Percentiles rank a stretch among this genome's conserved stretches.
These are phyloP conservation scores for Harringtonia lauricola DNA, from an alignment of 2,329 filamentous ascomycete genomes.

Conservation along the genomic window DNA sequence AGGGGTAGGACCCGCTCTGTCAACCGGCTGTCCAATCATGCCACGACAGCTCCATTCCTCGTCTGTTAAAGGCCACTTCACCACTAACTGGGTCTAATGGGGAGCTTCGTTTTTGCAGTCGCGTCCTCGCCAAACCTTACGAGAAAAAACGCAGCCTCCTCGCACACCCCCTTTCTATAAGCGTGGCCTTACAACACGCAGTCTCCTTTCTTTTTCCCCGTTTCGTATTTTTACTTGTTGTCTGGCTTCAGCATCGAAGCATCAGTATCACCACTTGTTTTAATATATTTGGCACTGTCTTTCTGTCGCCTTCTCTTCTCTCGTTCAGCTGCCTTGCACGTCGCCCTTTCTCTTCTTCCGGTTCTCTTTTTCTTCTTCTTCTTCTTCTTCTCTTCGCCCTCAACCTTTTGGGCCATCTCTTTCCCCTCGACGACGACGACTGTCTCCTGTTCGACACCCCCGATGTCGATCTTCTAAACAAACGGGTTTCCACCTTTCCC, in stretches of 20 bases:
- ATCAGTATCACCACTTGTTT: too few relatives aligned
- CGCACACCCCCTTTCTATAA: too few relatives aligned
- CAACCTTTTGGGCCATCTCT: background rate
- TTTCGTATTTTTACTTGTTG: too few relatives aligned
- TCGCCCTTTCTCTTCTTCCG: background rate
- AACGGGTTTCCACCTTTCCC: background rate
- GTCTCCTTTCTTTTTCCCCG: too few relatives aligned
- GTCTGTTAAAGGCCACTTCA: background rate
- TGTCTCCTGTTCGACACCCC: background rate
- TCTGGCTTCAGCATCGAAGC: too few relatives aligned
- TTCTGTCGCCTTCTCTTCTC: background rate
- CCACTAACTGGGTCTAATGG: background rate
- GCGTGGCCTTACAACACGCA: too few relatives aligned
- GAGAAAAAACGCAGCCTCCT: background rate
- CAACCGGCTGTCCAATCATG: background rate
- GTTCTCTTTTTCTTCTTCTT: background rate
- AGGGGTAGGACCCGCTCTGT: background rate
- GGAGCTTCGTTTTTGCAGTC: background rate
- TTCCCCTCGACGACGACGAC: background rate
- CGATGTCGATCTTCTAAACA: slow-evolving; percentile 1
- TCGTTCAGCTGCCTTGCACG: background rate
- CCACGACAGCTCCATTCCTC: background rate
- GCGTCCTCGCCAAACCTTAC: background rate
- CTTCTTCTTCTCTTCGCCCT: background rate
- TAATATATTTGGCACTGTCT: too few relatives aligned